Evolutionary conservation across 352 stramenopile genomes (phyloP), one percentile per base, ranked within the genome.

Genomic region (Globisporangium spiculum): DNA sequence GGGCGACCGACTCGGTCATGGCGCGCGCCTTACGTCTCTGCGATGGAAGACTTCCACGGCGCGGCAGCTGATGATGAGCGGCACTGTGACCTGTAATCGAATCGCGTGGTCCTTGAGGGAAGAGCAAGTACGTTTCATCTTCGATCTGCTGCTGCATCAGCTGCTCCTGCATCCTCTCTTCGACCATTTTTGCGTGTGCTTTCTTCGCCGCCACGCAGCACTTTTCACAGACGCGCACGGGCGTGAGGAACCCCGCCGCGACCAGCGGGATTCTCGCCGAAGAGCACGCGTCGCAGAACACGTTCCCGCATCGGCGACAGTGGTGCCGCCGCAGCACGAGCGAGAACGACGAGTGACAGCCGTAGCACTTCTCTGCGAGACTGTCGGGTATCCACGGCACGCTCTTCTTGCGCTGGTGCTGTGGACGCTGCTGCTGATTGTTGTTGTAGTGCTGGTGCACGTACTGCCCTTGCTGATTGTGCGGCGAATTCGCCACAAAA

Each of bases 231-330:
- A 96, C 88, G 14, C 88, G 74, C 8, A 95, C 88, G 14, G 88
- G 88, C 5, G 79, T 81, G 62, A 83, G 77, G 72, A 93, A 91
- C 1, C 82, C 85, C 0, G 84, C 81, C 2, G 81, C 74, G 1
- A 92, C 77, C 30, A 97, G 68, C 26, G 88, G 82, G 67, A 96
- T 95, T n/a, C 91, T 73, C 6, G 79, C 70, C 4, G 86, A 92
- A 7, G 87, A 89, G 70, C 93, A 98, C 16, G 82, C 73, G 58
- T 97, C 89, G 73, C 93, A 97, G 69, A 98, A 97, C 9, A 98
- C 80, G 50, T 92, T 91, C 5, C 93, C 93, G 69, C 92, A 97
- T 24, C 84, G 75, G 1, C 91, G 82, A 65, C 92, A 97, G 75
- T 97, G 89, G 63, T 98, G 92, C 18, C 89, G 79, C 7, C 87